Base-by-base conservation (phyloP, 805 yeast species). In the Yamadazyma sp. region DNA sequence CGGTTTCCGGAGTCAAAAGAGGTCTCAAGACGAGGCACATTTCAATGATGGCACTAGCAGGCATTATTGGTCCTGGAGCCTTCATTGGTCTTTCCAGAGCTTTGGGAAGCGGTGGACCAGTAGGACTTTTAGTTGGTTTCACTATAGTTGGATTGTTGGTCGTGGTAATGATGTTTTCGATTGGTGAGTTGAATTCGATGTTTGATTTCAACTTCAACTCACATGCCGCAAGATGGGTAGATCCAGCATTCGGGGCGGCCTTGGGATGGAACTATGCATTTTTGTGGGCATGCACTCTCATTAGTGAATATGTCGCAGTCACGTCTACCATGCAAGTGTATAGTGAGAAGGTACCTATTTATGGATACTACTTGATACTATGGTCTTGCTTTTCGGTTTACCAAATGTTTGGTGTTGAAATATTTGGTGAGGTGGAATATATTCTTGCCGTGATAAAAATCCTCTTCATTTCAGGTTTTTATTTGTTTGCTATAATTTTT, bases 71-170 rank as follows among this genome's bases (percentile, higher is more conserved):
- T 35, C 69, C 73, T 25, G 85, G 84, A 47, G 61, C 79, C 17
- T 79, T 76, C 52, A 62, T 79, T 19, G 77, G 80, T 23, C 60
- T 75, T 1, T 79, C 80, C 9, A 64, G 63, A 25, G 66, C 79
- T 8, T 59, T 78, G 34, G 59, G 63, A 17, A 55, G 50, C 11
- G 80, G 77, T 8, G 59, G 59, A 7, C 50, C 49, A 10, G 77
- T 73, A 4, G 68, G 80, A 3, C 53, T 77, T 49, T 55, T 78
- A 25, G 64, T 77, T 26, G 71, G 77, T 30, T 78, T 73, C 46
- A 46, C 64, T 5, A 57, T 78, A 37, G 68, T 77, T 41, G 82
- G 80, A 13, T 43, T 54, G 6, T 62, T 55, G 22, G 61, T 57
- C 7, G 68, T 72, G 30, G 38, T 62, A 20, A 67, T 65, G 45